These are phyloP conservation scores for Bruguiera sexangula DNA, from an alignment of 345 rosid genomes.

Conservation along the genomic window DNA sequence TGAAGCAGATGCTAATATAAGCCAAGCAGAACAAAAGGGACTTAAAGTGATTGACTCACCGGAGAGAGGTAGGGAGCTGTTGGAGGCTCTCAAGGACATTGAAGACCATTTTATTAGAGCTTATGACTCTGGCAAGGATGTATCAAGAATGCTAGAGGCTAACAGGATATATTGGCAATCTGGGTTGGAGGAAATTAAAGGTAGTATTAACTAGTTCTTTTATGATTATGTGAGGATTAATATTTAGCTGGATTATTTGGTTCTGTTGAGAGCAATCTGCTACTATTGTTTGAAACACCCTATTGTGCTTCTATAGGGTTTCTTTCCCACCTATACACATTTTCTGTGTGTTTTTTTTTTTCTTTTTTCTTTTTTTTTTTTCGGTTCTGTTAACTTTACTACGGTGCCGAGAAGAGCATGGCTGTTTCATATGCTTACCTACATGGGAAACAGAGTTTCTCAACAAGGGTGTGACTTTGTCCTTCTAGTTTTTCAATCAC, in stretches of 20 bases:
- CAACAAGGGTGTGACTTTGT: too few relatives aligned
- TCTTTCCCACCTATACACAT: too few relatives aligned
- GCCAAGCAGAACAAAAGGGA: slow-evolving; percentile 42
- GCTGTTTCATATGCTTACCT: too few relatives aligned
- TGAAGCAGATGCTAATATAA: slow-evolving; percentile 25
- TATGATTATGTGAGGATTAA: background rate
- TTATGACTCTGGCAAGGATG: slow-evolving; percentile 68
- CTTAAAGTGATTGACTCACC: slow-evolving; percentile 43
- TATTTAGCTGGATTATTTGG: background rate
- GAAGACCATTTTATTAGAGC: slow-evolving; percentile 68
- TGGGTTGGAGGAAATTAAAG: slow-evolving; percentile 57
- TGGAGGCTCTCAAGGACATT: slow-evolving; percentile 68
- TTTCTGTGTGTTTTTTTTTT: too few relatives aligned
- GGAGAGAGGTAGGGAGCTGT: slow-evolving; percentile 58
- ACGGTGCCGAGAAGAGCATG: too few relatives aligned
- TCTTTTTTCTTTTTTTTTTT: too few relatives aligned
- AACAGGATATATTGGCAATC: slow-evolving; percentile 51
- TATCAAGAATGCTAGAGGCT: slow-evolving; percentile 69
- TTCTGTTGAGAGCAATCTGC: background rate
- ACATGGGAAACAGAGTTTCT: too few relatives aligned
- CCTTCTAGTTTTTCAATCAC: too few relatives aligned
- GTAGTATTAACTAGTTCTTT: slow-evolving; percentile 23
- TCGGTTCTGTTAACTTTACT: too few relatives aligned
- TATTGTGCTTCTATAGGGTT: too few relatives aligned
- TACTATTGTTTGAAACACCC: too few relatives aligned